Evolutionary conservation across 78 protist species (phyloP), one percentile per base, ranked within the genome.

Genomic region (Dictyostelium capitatum): DNA sequence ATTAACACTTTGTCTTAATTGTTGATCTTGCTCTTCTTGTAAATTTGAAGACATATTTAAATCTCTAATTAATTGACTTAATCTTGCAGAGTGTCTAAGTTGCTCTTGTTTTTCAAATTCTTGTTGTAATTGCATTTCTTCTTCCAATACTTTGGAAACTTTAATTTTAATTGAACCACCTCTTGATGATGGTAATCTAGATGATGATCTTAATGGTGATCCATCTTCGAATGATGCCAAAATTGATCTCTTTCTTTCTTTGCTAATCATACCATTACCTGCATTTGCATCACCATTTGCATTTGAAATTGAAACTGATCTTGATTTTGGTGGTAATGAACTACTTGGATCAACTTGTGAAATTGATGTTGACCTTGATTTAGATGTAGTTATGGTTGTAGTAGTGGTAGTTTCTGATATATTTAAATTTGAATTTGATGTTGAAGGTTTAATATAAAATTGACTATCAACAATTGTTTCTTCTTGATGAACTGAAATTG

Each of bases 181-280:
- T 50, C 92, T 56, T 17, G 67, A 57, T n/a, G 32, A 17, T 43
- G 92, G 92, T 47, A 87, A 43, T 51, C 92, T 56, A 10, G 92
- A 87, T 7, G 69, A 59, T 23, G 48, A 30, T 30, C 23, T 37
- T 37, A 62, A 25, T 25, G 62, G 54, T 12, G 65, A 32, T 5
- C 50, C 48, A 0, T 43, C 75, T 30, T 72, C 79, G 2, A 72
- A 43, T 72, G 79, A 72, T 12, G 59, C 59, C 19, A 87, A 46
- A 17, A 25, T 87, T 19, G 65, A 56, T 43, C 54, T 59, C 7
- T 65, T 37, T 25, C 25, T 64, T 14, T 72, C 79, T 47, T 77
- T 53, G 25, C 79, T 72, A n/a, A 72, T 37, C 30, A 30, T 23
- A 30, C 30, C 19, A 65, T 47, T 37, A 65, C 41, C 74, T 64